A percentile compares a stretch with the other conserved stretches of the same genome.
These are phyloP conservation scores for Mariannaea sp. DNA, from an alignment of 2,329 filamentous ascomycete genomes.

Conservation along the genomic window DNA sequence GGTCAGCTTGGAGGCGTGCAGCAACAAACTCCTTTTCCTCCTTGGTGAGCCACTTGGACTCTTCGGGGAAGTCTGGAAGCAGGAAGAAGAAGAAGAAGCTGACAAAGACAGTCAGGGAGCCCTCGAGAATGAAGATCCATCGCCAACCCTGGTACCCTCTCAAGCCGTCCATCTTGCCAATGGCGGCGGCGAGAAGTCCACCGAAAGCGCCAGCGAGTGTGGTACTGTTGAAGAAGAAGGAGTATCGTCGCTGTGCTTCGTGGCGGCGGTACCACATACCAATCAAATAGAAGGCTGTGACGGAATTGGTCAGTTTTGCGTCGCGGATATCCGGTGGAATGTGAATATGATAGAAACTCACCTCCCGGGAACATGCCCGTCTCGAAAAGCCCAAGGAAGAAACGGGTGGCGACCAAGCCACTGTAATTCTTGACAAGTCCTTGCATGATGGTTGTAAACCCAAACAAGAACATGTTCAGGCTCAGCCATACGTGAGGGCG, in stretches of 20 bases:
- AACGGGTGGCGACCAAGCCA: conserved; percentile 77
- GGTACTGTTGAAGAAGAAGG: conserved; percentile 89
- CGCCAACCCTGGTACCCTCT: conserved; percentile 74
- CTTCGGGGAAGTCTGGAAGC: conserved; percentile 76
- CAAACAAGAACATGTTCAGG: conserved; percentile 83
- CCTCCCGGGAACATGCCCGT: conserved; percentile 69
- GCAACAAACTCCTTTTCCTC: conserved; percentile 71
- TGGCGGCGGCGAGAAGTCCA: conserved; percentile 81
- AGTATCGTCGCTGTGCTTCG: conserved; percentile 90
- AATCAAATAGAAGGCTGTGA: conserved; percentile 66
- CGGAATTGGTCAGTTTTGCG: background rate
- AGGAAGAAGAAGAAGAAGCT: conserved; percentile 69
- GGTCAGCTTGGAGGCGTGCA: conserved; percentile 69
- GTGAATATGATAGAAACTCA: conserved; percentile 24
- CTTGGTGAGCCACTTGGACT: conserved; percentile 72
- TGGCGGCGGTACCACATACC: conserved; percentile 88
- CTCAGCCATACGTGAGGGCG: conserved; percentile 73
- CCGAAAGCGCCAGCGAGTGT: conserved; percentile 84
- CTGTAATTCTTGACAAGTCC: conserved; percentile 78
- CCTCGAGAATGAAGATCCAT: conserved; percentile 84
- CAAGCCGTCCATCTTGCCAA: conserved; percentile 83
- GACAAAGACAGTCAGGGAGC: conserved; percentile 64
- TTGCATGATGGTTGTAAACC: conserved; percentile 74
- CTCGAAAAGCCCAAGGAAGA: conserved; percentile 82
- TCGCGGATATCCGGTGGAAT: conserved; percentile 36